phyloP scores from a whole-genome alignment of 306 rosid species.

The Chamaecrista fasciculata region DNA sequence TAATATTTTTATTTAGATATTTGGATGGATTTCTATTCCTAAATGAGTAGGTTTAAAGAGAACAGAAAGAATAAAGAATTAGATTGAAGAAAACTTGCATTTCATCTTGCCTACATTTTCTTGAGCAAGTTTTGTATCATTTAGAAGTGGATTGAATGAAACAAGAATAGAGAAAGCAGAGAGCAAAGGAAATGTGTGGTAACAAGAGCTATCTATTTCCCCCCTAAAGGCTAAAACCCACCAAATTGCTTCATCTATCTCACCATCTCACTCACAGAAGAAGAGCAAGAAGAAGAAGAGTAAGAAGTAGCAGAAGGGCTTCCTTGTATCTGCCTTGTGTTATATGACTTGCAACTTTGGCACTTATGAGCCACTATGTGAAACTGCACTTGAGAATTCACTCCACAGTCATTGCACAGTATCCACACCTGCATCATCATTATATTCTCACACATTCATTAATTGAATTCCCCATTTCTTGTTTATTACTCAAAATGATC shows the following conservation, averaged over 20 bases:
- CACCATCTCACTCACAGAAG: conserved; percentile 41
- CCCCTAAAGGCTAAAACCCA: no score
- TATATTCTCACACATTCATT: conserved; percentile 15
- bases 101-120: conserved; percentile 1
- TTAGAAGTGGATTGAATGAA: conserved; percentile 1
- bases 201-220: background rate
- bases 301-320: conserved; percentile 33
- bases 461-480: background rate
- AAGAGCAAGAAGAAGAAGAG: conserved; percentile 37
- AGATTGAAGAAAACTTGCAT: conserved; percentile 19
- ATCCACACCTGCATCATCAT: conserved; percentile 59
- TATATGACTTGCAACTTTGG: conserved; percentile 60
- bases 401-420: conserved; percentile 76
- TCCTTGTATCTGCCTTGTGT: conserved; percentile 61
- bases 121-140: conserved; percentile 13
- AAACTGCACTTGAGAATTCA: conserved; percentile 51
- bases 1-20: no score
- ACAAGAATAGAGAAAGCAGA: background rate
- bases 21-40: no score
- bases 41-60: background rate
- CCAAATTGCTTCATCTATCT: conserved; percentile 24
- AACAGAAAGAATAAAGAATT: conserved; percentile 9
- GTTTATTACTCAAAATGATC: background rate
- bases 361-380: conserved; percentile 68
- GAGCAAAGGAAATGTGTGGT: background rate